Base-by-base conservation (phyloP, 345 rosid genomes). In the Odontarrhena argentea region DNA sequence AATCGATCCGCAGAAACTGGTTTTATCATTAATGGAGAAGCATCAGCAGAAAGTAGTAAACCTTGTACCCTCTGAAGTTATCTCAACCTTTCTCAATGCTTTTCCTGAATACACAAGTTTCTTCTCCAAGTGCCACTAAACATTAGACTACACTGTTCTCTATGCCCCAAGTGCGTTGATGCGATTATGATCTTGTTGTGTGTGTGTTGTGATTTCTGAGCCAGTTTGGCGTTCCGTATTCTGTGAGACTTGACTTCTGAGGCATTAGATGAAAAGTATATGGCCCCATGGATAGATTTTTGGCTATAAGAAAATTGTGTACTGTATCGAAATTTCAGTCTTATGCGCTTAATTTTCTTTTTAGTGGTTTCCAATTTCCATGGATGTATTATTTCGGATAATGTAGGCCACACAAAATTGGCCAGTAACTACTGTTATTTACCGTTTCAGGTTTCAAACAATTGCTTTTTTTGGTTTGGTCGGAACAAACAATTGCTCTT, bases 21-120 rank as follows among this genome's bases (percentile, higher is more conserved):
- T 65, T 67, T 67, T 46, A 72, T 85, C 34, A 3, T 75, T 59
- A 74, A 55, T 57, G 81, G 81, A 65, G 81, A 76, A 51, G 74
- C 76, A 37, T 65, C 85, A 62, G 76, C 82, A 46, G 24, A 67
- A 38, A 53, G 58, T 66, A 46, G 7, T 66, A 35, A 51, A 28
- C 5, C 56, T 73, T 30, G 56, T 67, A 60, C 67, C 77, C 43
- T 44, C 81, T 8, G 69, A 78, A 51, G 74, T 70, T 32, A 46
- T 82, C 59, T 68, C 83, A 9, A 75, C 56, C 42, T 86, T 91
- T 76, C 37, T 61, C 49, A 36, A 61, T 50, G 77, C 82, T 49
- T 88, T 79, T 62, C 92, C 93, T 1, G 79, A 68, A 47, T 63
- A 32, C 42, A 41, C 44, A 26, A 18, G 49, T 9, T 77, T 78